Evolutionary conservation across 2,329 filamentous ascomycete genomes (phyloP).

Genomic region (Pseudogymnoascus sp.): DNA sequence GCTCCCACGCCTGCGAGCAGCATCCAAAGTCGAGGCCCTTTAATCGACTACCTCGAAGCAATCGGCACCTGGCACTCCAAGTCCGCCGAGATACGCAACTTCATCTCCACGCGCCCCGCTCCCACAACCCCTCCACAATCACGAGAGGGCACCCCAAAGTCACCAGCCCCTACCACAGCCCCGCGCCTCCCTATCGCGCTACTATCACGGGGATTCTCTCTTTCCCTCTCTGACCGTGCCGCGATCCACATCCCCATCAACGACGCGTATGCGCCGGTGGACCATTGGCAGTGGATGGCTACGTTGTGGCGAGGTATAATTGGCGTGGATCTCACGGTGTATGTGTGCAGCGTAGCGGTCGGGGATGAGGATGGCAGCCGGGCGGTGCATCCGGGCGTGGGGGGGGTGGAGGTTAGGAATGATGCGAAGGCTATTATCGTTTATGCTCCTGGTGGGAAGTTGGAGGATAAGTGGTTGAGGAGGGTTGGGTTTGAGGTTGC

Average conservation of each 20-base stretch:
- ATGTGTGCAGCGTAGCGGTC: constrained; percentile 38
- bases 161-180: constrained; percentile 13
- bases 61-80: constrained; percentile 69
- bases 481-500: constrained; percentile 79
- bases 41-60: constrained; percentile 55
- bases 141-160: constrained; percentile 5
- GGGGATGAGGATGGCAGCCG: constrained; percentile 6
- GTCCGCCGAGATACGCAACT: constrained; percentile 59
- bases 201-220: constrained; percentile 68
- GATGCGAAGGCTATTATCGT: constrained; percentile 48
- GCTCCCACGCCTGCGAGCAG: background rate
- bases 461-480: constrained; percentile 63
- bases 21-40: constrained; percentile 20
- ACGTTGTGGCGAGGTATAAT: constrained; percentile 84
- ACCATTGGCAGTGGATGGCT: constrained; percentile 97
- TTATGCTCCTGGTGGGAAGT: constrained; percentile 30
- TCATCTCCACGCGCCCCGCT: constrained; percentile 35
- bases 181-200: constrained; percentile 58
- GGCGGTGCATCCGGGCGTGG: constrained; percentile 19
- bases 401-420: constrained; percentile 47
- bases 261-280: constrained; percentile 70
- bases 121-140: background rate
- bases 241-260: constrained; percentile 64
- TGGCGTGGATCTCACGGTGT: constrained; percentile 71
- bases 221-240: constrained; percentile 68